phyloP scores from a whole-genome alignment of 306 rosid genomes.

The Dryas drummondii region DNA sequence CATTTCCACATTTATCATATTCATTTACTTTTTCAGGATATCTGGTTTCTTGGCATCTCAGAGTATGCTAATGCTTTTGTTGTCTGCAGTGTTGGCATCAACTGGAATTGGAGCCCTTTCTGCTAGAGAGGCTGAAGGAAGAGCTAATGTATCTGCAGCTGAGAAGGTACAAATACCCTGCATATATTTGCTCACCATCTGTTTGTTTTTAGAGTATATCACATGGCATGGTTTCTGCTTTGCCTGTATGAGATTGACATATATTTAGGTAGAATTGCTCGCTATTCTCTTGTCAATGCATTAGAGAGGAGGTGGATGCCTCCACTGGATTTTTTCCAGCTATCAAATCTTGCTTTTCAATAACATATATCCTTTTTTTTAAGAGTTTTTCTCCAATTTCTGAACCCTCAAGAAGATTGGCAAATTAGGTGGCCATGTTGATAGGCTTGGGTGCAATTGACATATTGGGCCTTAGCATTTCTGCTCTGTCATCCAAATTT shows the following conservation, averaged over 20 bases:
- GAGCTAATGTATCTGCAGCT: slow-evolving; percentile 81
- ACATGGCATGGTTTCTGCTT: not conserved
- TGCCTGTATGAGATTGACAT: not conserved
- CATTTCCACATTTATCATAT: slow-evolving; percentile 2
- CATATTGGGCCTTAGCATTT: not conserved
- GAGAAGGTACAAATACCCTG: slow-evolving; percentile 63
- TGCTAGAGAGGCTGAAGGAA: slow-evolving; percentile 95
- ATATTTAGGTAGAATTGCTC: not conserved
- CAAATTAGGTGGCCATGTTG: not conserved
- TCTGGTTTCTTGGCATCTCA: slow-evolving; percentile 10
- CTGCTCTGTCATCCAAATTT: no score
- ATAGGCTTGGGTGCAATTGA: not conserved
- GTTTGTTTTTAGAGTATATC: not conserved
- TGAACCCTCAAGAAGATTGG: not conserved
- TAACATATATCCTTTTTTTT: not conserved
- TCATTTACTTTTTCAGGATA: not conserved
- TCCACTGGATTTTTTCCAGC: not conserved
- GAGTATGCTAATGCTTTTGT: slow-evolving; percentile 30
- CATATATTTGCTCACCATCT: slow-evolving; percentile 15
- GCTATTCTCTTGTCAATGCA: not conserved
- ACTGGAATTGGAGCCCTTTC: slow-evolving; percentile 88
- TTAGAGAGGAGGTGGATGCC: no score
- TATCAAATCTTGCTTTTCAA: not conserved
- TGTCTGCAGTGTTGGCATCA: slow-evolving; percentile 87
- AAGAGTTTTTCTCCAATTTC: not conserved